These are phyloP conservation scores for Thermothielavioides terrestris DNA, from an alignment of 495 filamentous ascomycete genomes.

Conservation along the genomic window DNA sequence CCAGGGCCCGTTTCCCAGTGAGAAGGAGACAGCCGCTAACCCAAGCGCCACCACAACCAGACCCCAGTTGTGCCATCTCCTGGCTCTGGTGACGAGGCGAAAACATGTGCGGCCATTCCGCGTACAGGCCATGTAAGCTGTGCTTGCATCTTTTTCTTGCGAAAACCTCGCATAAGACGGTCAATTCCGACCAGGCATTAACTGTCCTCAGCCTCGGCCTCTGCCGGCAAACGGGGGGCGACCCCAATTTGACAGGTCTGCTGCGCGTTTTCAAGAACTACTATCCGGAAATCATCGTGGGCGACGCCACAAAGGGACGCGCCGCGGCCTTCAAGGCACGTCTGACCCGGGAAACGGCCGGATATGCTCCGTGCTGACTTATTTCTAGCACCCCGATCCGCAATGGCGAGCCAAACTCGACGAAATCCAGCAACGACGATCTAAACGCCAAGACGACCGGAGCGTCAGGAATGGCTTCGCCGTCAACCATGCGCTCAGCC, in stretches of 20 bases:
- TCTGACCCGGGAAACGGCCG: background rate
- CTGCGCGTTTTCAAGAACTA: conserved; percentile 80
- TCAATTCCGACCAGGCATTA: no score
- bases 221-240: conserved; percentile 54
- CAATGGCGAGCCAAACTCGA: conserved; percentile 67
- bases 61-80: conserved; percentile 66
- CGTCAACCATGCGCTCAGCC: conserved; percentile 39
- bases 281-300: conserved; percentile 81
- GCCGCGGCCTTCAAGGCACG: conserved; percentile 49
- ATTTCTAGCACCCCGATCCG: conserved; percentile 59
- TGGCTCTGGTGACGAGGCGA: conserved; percentile 73
- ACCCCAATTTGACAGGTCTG: conserved; percentile 69
- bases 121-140: conserved; percentile 74
- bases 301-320: conserved; percentile 46
- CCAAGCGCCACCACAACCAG: no score
- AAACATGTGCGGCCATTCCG: conserved; percentile 81
- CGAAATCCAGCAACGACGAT: conserved; percentile 54
- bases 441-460: conserved; percentile 33
- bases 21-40: no score
- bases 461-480: conserved; percentile 39
- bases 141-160: no score
- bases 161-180: no score
- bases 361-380: background rate
- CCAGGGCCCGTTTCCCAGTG: no score
- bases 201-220: conserved; percentile 50